Base-by-base conservation (phyloP, 1,284 basidiomycete genomes). In the Microstroma glucosiphilum region DNA sequence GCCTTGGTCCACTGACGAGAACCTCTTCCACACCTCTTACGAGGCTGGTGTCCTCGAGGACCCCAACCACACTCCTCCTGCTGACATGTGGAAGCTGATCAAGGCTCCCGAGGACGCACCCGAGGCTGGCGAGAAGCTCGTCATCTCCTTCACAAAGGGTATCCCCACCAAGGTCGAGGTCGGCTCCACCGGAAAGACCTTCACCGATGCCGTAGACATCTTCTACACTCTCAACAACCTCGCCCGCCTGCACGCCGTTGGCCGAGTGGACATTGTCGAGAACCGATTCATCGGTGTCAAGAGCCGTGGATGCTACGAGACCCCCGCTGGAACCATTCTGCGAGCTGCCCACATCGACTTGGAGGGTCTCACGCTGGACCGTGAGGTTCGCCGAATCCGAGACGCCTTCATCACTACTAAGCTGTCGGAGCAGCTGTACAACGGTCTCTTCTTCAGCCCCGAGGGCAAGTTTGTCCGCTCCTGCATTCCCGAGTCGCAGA, bases 21-120 rank as follows among this genome's bases (percentile, higher is more conserved):
- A 98, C 83, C 84, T 98, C 61, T 96, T 96, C 88, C 94, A 99
- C 84, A 98, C 97, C 81, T 98, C 93, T 23, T 98, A 97, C 83
- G 94, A 99, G 82, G 94, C 94, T 40, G 94, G 94, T 62, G 97
- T 98, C 80, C 88, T 98, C 69, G 96, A 99, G 81, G 90, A 98
- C 80, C 94, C 94, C 71, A 86, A 96, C 84, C 88, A 84, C 67
- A 97, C 92, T 9, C 94, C 96, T 61, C 94, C 94, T 37, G 81
- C 82, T n/a, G 94, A 98, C 84, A 99, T 99, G 94, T 99, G 96
- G 94, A 97, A 96, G 82, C 87, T 98, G 71, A 97, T 92, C 67
- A 84, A 85, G 68, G 85, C 89, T 40, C 89, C 91, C 59, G 88
- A 92, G 77, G 82, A 88, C 61, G 92, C 94, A 6, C 92, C 94